Evolutionary conservation across 345 rosid species (phyloP).

Genomic region (Sisymbrium irio): DNA sequence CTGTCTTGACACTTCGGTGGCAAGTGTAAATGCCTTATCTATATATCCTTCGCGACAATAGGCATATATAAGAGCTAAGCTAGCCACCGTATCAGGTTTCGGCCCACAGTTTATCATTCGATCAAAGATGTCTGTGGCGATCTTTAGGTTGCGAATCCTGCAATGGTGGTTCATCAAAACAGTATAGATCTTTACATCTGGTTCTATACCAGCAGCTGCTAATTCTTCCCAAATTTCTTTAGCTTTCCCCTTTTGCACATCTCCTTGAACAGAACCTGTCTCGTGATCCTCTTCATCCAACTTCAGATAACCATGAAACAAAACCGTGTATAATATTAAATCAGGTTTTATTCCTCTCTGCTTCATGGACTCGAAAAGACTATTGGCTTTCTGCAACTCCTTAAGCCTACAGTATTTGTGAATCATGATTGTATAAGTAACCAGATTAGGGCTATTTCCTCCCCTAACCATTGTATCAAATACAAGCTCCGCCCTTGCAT

Average conservation of each 20-base stretch:
- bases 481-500: constrained; percentile 37
- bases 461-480: constrained; percentile 37
- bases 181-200: constrained; percentile 55
- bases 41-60: constrained; percentile 41
- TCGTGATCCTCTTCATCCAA: constrained; percentile 8
- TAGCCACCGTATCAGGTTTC: constrained; percentile 58
- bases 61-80: constrained; percentile 52
- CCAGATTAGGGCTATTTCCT: constrained; percentile 48
- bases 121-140: constrained; percentile 41
- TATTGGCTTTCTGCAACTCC: constrained; percentile 39
- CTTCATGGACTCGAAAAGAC: constrained; percentile 57
- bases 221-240: constrained; percentile 44
- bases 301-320: constrained; percentile 48
- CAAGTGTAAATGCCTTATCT: constrained; percentile 40
- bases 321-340: constrained; percentile 56
- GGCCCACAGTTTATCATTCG: constrained; percentile 56
- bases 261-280: constrained; percentile 16
- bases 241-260: constrained; percentile 20
- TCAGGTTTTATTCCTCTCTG: constrained; percentile 59
- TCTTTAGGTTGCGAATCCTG: constrained; percentile 44
- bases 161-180: constrained; percentile 58
- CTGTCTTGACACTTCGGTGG: constrained; percentile 39
- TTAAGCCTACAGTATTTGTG: constrained; percentile 52
- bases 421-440: constrained; percentile 66
- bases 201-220: constrained; percentile 36